Percentiles rank a stretch among this genome's conserved stretches.
Evolutionary conservation across 2,329 filamentous ascomycete genomes (phyloP).

Genomic region (Stagonosporopsis tanaceti): DNA sequence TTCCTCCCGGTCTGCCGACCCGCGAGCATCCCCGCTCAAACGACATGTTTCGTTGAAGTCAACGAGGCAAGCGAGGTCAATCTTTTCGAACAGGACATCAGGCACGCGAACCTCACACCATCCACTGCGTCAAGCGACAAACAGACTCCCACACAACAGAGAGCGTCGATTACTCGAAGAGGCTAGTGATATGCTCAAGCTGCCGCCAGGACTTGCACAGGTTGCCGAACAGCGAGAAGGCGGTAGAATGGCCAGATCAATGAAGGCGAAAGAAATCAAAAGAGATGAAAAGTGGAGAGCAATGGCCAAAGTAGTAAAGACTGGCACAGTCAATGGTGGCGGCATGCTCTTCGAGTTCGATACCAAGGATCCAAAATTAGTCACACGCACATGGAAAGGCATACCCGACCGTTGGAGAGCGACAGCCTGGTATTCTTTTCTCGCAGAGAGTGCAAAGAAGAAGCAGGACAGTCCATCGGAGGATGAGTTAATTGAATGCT

Average conservation of each 20-base stretch:
- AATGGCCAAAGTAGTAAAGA: constrained; percentile 64
- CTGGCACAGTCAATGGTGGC: constrained; percentile 62
- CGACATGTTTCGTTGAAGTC: constrained; percentile 53
- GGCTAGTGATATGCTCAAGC: constrained; percentile 70
- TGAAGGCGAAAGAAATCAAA: constrained; percentile 66
- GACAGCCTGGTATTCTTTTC: constrained; percentile 93
- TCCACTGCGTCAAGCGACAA: constrained; percentile 61
- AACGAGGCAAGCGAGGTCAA: constrained; percentile 52
- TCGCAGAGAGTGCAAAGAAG: constrained; percentile 76
- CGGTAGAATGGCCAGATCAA: constrained; percentile 56
- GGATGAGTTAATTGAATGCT: constrained; percentile 73
- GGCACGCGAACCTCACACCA: constrained; percentile 52
- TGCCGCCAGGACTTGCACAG: constrained; percentile 61
- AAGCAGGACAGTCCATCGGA: constrained; percentile 70
- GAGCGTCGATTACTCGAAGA: constrained; percentile 65
- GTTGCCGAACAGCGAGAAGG: constrained; percentile 56
- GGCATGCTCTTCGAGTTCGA: constrained; percentile 82
- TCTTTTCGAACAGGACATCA: constrained; percentile 50
- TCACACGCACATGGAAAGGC: constrained; percentile 95
- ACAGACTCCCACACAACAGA: constrained; percentile 61
- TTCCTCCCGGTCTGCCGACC: constrained; percentile 49
- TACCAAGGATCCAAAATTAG: constrained; percentile 76
- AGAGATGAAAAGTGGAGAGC: constrained; percentile 73
- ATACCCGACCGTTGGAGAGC: constrained; percentile 96
- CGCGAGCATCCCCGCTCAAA: constrained; percentile 51